Percentiles rank a stretch among this genome's conserved stretches.
Conservation (phyloP, 1,139 yeast genomes). For the Pichia sp. region DNA sequence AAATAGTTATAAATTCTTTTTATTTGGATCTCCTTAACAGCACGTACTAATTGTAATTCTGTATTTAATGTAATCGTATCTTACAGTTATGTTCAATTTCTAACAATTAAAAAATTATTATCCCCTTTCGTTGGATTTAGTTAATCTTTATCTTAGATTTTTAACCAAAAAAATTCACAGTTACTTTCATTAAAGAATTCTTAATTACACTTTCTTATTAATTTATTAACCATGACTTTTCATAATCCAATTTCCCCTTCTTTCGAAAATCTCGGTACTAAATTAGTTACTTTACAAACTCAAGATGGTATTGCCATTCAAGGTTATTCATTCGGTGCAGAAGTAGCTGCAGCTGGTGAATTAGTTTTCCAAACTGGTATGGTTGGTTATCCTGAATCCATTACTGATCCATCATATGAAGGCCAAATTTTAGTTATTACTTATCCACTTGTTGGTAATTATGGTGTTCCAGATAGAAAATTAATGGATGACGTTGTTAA, state of each 20-base stretch:
- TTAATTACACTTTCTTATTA: neutral
- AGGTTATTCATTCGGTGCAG: conserved; percentile 98
- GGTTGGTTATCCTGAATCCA: conserved; percentile 99
- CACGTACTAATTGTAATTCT: neutral
- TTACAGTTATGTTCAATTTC: neutral
- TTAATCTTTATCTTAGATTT: neutral
- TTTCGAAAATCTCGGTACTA: conserved; percentile 18
- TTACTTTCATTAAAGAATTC: neutral
- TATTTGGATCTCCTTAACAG: neutral
- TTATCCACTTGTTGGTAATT: conserved; percentile 95
- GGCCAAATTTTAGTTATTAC: conserved; percentile 98
- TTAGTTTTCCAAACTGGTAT: conserved; percentile 99
- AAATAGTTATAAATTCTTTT: too few relatives aligned
- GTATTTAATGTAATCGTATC: neutral
- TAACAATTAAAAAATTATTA: too few relatives aligned
- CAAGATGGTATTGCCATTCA: conserved; percentile 85
- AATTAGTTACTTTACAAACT: conserved; percentile 80
- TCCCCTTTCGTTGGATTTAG: neutral
- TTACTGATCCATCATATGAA: conserved; percentile 97
- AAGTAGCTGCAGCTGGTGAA: conserved; percentile 87
- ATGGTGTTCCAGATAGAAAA: conserved; percentile 94
- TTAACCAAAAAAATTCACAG: neutral
- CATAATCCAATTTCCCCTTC: conserved; percentile 21
- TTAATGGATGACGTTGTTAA: conserved; percentile 69
- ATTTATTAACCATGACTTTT: conserved; percentile 12